Percentiles rank a stretch among this genome's conserved stretches.
These are phyloP conservation scores for Aspergillus sp. DNA, from an alignment of 2,329 filamentous ascomycete genomes.

Conservation along the genomic window DNA sequence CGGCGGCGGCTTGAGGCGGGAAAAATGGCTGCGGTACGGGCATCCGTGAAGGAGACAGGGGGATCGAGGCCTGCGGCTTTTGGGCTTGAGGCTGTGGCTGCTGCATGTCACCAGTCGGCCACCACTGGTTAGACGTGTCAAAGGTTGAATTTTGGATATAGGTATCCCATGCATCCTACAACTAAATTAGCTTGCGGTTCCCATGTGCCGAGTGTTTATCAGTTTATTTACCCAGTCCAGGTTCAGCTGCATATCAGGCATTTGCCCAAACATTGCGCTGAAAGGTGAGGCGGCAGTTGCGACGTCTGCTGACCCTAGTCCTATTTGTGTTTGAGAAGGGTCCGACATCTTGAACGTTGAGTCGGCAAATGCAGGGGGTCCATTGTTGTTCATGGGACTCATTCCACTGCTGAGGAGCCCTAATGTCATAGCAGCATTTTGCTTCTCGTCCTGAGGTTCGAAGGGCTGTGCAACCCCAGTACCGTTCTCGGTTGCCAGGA, in stretches of 20 bases:
- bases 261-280: slow-evolving; percentile 47
- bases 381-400: slow-evolving; percentile 39
- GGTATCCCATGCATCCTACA: slow-evolving; percentile 60
- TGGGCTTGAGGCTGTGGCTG: slow-evolving; percentile 18
- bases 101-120: slow-evolving; percentile 30
- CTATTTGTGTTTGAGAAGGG: slow-evolving; percentile 15
- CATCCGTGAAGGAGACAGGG: slow-evolving; percentile 17
- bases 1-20: background rate
- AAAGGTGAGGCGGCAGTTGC: slow-evolving; percentile 48
- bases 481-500: slow-evolving; percentile 19
- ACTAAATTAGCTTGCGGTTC: slow-evolving; percentile 19
- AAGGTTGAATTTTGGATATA: slow-evolving; percentile 56
- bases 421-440: slow-evolving; percentile 63
- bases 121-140: slow-evolving; percentile 35
- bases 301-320: slow-evolving; percentile 24
- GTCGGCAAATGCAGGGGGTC: slow-evolving; percentile 21
- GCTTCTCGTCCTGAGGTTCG: slow-evolving; percentile 50
- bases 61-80: slow-evolving; percentile 13
- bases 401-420: slow-evolving; percentile 61
- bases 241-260: slow-evolving; percentile 52
- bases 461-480: slow-evolving; percentile 17
- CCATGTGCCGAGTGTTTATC: background rate
- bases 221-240: slow-evolving; percentile 56
- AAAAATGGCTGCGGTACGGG: slow-evolving; percentile 8
- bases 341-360: slow-evolving; percentile 24